Evolutionary conservation across 352 stramenopile genomes (phyloP), one percentile per base, ranked within the genome.

Genomic region (Pythium scleroteichum): DNA sequence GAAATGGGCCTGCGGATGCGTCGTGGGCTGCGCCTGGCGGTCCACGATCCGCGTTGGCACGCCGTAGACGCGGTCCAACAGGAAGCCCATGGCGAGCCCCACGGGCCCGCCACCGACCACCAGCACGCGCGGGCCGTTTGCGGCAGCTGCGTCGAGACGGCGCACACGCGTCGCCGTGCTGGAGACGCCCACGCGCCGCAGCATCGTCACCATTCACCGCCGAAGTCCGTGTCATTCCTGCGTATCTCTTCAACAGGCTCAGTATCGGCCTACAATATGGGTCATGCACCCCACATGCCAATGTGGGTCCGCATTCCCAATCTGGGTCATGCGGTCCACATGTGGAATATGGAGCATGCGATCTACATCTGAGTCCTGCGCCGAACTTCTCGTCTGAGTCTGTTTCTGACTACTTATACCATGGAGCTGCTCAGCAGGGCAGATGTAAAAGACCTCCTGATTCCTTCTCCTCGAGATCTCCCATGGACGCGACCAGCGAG

Each of bases 1-100:
- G 73, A 98, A 98, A 68, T 98, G 95, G 51, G 95, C 95, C 70
- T 98, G 93, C 8, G 95, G 95, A 69, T 98, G 95, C 20, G 69
- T 82, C 49, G 85, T 95, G 17, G 82, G 80, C 59, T 76, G 71
- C 35, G 64, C 60, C 49, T 95, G 82, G 22, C 83, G 80, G 71
- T 95, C 85, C n/a, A 95, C 63, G 19, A 95, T 75, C 49, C 85
- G 83, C 6, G 81, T 82, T 12, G 72, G 77, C 13, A 95, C 70
- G 40, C 78, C 71, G 56, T 85, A 95, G 22, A 93, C 64, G 35
- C 80, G 76, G 54, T 95, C 71, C 5, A 93, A 73, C 61, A 95
- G 59, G 46, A 78, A 88, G 46, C 69, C 82, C 39, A 84, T 82
- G 27, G 76, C 72, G 17, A 92, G 62, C 0, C 83, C 85, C 38